Base-by-base conservation (phyloP, 1,139 yeast species). In the Nakaseomyces kungkrabaensis region DNA sequence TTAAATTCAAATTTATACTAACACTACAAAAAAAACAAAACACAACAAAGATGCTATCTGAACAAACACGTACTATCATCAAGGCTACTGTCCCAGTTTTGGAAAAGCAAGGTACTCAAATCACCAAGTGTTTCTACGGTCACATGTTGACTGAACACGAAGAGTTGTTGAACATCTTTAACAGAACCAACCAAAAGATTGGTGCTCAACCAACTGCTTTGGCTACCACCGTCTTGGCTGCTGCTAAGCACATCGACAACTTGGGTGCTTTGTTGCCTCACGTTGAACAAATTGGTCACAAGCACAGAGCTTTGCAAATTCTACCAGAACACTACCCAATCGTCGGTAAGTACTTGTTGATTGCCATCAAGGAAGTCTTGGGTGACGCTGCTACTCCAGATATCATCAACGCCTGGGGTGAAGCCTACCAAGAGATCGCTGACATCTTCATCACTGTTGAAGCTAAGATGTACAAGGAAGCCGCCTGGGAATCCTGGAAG, bases 391-490 rank as follows among this genome's bases (percentile, higher is more conserved):
- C 85, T 25, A 78, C 79, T 25, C 72, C 72, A 1, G 79, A 73
- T 40, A 78, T 83, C 52, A 60, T 81, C 48, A 72, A 67, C 34
- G 86, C 87, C n/a, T 82, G 88, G 87, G 71, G 72, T 27, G 74
- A 70, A 45, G 88, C 89, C 2, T 83, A 82, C 63, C 77, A 76
- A 40, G 79, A 77, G 54, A 72, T 83, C 54, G 89, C 89, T 4
- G 74, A 78, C 53, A 63, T 79, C 13, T 72, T 83, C 56, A 83
- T 83, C 59, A 69, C 72, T 46, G 75, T 77, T 32, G 90, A 83
- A 65, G 68, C 67, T 50, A 66, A 67, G 6, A 64, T 72, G 56
- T 82, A 81, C 61, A 57, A 63, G 13, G 59, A 63, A 32, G 73
- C 69, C 4, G 73, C 74, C 17, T 82, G 87, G 87, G 59, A 67